Percentiles rank a stretch among this genome's conserved stretches.
These are phyloP conservation scores for Sporothrix protearum DNA, from an alignment of 2,329 filamentous ascomycete genomes.

Conservation along the genomic window DNA sequence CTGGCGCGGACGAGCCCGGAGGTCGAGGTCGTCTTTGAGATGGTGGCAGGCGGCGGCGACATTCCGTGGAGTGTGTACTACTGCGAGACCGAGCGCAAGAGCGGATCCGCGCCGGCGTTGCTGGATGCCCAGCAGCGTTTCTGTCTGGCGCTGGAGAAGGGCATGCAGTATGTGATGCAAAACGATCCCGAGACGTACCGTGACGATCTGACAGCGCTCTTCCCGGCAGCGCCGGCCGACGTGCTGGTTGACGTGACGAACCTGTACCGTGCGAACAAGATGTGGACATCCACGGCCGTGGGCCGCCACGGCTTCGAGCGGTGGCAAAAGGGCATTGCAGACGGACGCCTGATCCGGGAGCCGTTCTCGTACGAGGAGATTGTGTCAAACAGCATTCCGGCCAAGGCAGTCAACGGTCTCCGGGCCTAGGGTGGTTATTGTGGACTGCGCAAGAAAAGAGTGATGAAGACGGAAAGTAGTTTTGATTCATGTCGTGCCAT, in stretches of 20 bases:
- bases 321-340: constrained; percentile 24
- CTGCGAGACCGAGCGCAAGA: constrained; percentile 14
- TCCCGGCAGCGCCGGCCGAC: constrained; percentile 20
- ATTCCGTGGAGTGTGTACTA: constrained; percentile 29
- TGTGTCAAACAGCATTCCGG: neutral
- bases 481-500: too few relatives aligned
- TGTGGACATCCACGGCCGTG: constrained; percentile 25
- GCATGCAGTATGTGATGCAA: constrained; percentile 19
- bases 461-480: too few relatives aligned
- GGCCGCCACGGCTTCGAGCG: constrained; percentile 21
- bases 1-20: constrained; percentile 20
- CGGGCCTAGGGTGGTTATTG: too few relatives aligned
- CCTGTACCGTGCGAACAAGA: constrained; percentile 22
- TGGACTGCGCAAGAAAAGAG: too few relatives aligned
- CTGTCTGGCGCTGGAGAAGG: constrained; percentile 22
- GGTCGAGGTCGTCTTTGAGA: constrained; percentile 22
- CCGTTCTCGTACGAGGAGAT: constrained; percentile 13
- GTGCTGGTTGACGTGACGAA: constrained; percentile 23
- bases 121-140: constrained; percentile 25
- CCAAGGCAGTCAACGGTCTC: neutral
- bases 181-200: constrained; percentile 22
- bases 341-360: constrained; percentile 18
- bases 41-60: constrained; percentile 18
- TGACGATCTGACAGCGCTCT: constrained; percentile 25
- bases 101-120: constrained; percentile 12